Conservation (phyloP, 2,329 filamentous ascomycete species). For the Alternaria metachromatica region DNA sequence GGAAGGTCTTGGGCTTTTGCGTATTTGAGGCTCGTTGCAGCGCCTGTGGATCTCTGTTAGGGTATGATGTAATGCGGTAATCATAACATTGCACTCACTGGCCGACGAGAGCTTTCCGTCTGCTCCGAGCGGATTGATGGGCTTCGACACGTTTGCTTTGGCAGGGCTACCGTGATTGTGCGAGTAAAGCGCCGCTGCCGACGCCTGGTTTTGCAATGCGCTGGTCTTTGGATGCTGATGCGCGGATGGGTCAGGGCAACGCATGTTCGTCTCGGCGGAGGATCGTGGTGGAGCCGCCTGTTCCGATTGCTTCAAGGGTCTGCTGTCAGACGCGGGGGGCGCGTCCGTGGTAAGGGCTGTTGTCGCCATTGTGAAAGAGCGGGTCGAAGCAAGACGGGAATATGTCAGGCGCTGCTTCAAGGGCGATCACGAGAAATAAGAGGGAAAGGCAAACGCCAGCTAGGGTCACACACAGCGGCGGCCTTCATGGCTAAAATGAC, state of each 20-base stretch:
- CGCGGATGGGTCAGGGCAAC: conserved; percentile 54
- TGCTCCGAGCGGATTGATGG: conserved; percentile 53
- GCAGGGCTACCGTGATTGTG: conserved; percentile 49
- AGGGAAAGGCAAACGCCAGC: neutral
- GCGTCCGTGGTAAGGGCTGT: conserved; percentile 27
- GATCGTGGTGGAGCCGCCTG: conserved; percentile 29
- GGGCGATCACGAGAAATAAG: neutral
- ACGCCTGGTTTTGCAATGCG: conserved; percentile 59
- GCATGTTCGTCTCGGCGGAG: conserved; percentile 30
- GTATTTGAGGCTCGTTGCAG: conserved; percentile 70
- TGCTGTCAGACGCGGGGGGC: conserved; percentile 28
- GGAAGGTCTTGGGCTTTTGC: conserved; percentile 76
- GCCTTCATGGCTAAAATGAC: conserved; percentile 33
- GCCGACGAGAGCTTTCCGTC: conserved; percentile 65
- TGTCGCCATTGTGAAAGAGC: conserved; percentile 32
- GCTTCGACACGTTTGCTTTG: conserved; percentile 25
- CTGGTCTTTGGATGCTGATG: conserved; percentile 42
- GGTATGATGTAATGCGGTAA: neutral
- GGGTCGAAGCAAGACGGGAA: neutral
- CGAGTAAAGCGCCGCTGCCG: conserved; percentile 66
- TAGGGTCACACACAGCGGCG: conserved; percentile 5
- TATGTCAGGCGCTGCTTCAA: neutral
- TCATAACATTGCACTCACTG: conserved; percentile 51
- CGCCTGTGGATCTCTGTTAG: conserved; percentile 54
- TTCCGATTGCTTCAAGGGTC: conserved; percentile 27